Evolutionary conservation across 2,329 filamentous ascomycete genomes (phyloP).

Genomic region (Hirsutella thompsonii): DNA sequence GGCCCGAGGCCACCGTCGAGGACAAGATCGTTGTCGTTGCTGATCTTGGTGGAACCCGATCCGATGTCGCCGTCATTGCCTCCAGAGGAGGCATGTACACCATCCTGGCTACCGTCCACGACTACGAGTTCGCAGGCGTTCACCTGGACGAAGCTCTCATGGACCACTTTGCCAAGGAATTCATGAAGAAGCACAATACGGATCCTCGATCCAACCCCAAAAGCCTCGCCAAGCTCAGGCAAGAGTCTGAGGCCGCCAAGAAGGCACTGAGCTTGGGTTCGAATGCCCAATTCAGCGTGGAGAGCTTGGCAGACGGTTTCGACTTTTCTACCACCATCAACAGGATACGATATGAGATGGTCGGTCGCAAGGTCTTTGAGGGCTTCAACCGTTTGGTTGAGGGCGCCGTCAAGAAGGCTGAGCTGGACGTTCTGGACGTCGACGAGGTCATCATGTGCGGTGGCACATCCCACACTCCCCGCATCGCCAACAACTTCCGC

Average conservation of each 20-base stretch:
- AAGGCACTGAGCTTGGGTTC: constrained; percentile 80
- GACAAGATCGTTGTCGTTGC: constrained; percentile 90
- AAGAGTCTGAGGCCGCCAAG: constrained; percentile 84
- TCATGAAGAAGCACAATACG: constrained; percentile 88
- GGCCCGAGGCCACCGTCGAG: constrained; percentile 53
- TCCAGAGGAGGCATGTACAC: constrained; percentile 95
- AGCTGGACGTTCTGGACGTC: constrained; percentile 81
- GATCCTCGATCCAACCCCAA: constrained; percentile 75
- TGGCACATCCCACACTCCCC: constrained; percentile 85
- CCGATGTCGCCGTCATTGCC: constrained; percentile 81
- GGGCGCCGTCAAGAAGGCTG: constrained; percentile 80
- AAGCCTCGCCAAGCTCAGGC: constrained; percentile 80
- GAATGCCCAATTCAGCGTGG: constrained; percentile 85
- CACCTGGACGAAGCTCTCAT: constrained; percentile 84
- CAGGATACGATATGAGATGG: constrained; percentile 81
- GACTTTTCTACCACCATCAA: constrained; percentile 92
- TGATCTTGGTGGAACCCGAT: constrained; percentile 84
- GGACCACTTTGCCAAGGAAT: constrained; percentile 97
- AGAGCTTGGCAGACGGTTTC: constrained; percentile 76
- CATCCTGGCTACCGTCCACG: constrained; percentile 82
- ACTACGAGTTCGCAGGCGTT: constrained; percentile 83
- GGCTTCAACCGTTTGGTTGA: constrained; percentile 80
- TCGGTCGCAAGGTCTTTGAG: constrained; percentile 74
- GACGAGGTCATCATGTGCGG: constrained; percentile 91
- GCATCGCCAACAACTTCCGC: constrained; percentile 71